Percentiles rank a stretch among this genome's conserved stretches.
Evolutionary conservation across 2,329 filamentous ascomycete species (phyloP).

Genomic region (Arthroderma sp.): DNA sequence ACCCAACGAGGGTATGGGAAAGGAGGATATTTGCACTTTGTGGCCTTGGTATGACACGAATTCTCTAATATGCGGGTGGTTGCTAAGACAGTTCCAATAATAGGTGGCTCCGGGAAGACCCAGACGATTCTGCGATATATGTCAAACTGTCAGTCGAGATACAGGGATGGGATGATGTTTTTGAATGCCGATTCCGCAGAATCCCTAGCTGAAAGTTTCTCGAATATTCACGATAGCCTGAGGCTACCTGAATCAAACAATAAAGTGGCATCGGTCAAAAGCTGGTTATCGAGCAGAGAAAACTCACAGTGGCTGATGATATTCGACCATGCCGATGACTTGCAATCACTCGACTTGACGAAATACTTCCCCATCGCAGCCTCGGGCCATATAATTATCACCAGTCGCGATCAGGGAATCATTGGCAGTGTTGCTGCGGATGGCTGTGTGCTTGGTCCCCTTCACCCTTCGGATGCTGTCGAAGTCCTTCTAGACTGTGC

Average conservation of each 20-base stretch:
- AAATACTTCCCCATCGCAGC: conserved; percentile 3
- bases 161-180: conserved; percentile 1
- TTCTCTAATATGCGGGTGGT: neutral
- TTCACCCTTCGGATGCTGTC: conserved; percentile 6
- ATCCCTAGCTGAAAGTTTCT: neutral
- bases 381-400: conserved; percentile 7
- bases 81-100: neutral
- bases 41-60: neutral
- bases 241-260: neutral
- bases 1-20: neutral
- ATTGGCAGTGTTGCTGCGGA: conserved; percentile 2
- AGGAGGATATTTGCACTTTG: conserved; percentile 2
- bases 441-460: conserved; percentile 2
- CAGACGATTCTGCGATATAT: conserved; percentile 2
- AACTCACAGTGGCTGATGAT: conserved; percentile 12
- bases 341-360: neutral
- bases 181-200: neutral
- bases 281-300: conserved; percentile 4
- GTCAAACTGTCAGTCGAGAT: neutral
- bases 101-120: conserved; percentile 6
- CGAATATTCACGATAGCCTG: neutral
- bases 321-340: conserved; percentile 14
- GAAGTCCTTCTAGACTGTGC: conserved; percentile 6
- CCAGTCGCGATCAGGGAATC: conserved; percentile 5
- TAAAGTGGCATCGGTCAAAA: neutral